Base-by-base conservation (phyloP, 2,329 filamentous ascomycete genomes). In the Ophiognomonia clavigignenti-juglandacearum region DNA sequence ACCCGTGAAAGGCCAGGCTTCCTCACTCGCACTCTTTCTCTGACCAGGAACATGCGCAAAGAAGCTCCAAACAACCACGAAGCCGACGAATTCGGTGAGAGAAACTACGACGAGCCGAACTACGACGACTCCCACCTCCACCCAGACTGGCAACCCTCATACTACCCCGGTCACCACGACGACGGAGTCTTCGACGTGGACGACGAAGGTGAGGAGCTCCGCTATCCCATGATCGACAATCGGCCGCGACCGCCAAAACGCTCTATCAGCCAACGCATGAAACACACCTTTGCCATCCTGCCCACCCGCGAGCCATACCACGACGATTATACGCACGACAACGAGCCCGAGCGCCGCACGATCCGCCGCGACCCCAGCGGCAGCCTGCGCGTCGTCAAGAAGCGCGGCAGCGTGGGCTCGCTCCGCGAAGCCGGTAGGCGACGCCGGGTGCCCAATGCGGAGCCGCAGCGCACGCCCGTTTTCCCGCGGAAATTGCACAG, bases 121-220 rank as follows among this genome's bases (percentile, higher is more conserved):
- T 61, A 68, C 2, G 79, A 84, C 38, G 71, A 72, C 32, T 69
- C 70, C 39, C 78, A 72, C 53, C 61, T 83, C 13, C 80, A 84
- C 59, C 79, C 80, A 1, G 75, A 76, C 56, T 84, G 80, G 80
- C 70, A 75, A 6, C 80, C 80, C n/a, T 63, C 73, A 13, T 72
- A 73, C 54, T 67, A 46, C 31, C n/a, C 63, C 1, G 64, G 69
- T 19, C 56, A 62, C 34, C 59, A 62, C 3, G 43, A 53, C 11
- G 61, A 61, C 38, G 58, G 50, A 22, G 55, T 56, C 13, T 55
- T 57, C 31, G 61, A 61, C 11, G 47, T 42, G 57, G 36, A 39
- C 2, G 59, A 64, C 14, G 61, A 56, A 20, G 61, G 62, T 16
- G 60, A 61, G 31, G 57, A 58, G 13, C 47, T 37, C 56, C 61